These are phyloP conservation scores for Lepiota brunneoincarnata DNA, from an alignment of 768 basidiomycete genomes.

Conservation along the genomic window DNA sequence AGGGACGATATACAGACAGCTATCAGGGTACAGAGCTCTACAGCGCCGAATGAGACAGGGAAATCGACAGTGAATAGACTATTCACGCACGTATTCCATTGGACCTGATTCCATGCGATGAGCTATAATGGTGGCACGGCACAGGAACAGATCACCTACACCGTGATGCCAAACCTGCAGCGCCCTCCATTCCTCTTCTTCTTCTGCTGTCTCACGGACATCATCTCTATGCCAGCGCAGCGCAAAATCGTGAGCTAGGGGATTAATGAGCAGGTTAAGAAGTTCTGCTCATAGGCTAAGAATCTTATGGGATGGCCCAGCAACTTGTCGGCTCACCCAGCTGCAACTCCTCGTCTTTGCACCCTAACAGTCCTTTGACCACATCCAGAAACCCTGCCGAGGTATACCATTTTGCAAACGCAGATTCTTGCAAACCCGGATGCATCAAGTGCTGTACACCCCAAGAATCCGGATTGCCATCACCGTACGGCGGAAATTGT, in stretches of 20 bases:
- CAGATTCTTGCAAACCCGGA: conserved; percentile 58
- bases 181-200: conserved; percentile 57
- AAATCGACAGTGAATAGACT: neutral
- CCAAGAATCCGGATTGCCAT: conserved; percentile 66
- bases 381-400: conserved; percentile 43
- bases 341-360: conserved; percentile 58
- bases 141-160: conserved; percentile 35
- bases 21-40: conserved; percentile 67
- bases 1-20: conserved; percentile 71
- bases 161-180: conserved; percentile 64
- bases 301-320: neutral
- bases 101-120: conserved; percentile 41
- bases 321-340: conserved; percentile 52
- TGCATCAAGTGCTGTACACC: conserved; percentile 85
- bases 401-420: conserved; percentile 69
- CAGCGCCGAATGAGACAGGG: neutral
- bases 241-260: conserved; percentile 59
- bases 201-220: conserved; percentile 52
- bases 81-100: conserved; percentile 74
- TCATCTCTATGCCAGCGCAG: conserved; percentile 83
- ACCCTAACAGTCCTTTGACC: conserved; percentile 49
- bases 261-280: conserved; percentile 77
- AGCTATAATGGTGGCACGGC: neutral
- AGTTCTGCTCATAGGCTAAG: conserved; percentile 43
- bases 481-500: conserved; percentile 73